Conservation (phyloP, 2,329 filamentous ascomycete species). For the Botrytis cinerea region DNA sequence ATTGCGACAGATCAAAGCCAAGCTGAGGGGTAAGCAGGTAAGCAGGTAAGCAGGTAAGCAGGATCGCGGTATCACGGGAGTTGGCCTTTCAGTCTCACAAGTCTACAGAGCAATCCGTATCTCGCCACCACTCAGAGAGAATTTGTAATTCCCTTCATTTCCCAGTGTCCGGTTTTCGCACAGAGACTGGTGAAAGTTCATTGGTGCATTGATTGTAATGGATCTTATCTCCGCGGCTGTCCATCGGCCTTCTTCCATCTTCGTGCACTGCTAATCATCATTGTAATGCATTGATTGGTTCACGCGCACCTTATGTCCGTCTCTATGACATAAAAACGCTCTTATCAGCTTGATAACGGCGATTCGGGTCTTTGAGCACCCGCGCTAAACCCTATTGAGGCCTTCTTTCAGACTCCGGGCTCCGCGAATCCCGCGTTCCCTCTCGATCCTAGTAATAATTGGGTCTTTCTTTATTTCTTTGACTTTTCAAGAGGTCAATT, state of each 20-base stretch:
- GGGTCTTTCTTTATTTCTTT: neutral
- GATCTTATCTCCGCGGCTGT: slow-evolving; percentile 6
- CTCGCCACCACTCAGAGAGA: neutral
- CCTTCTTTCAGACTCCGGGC: neutral
- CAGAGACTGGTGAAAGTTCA: neutral
- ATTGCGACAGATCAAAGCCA: neutral
- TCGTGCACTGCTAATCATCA: neutral
- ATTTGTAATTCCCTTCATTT: neutral
- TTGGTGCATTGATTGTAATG: neutral
- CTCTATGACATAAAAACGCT: neutral
- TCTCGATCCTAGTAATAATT: neutral
- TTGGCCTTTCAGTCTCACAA: neutral
- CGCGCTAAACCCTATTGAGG: neutral
- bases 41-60: neutral
- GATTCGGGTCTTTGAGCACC: neutral
- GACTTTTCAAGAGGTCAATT: neutral
- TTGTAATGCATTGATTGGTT: neutral
- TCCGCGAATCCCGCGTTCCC: slow-evolving; percentile 4
- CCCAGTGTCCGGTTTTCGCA: neutral
- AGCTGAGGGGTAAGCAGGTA: neutral
- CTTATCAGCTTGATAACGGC: neutral
- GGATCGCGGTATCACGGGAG: slow-evolving; percentile 14
- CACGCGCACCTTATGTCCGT: neutral
- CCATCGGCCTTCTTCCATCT: neutral
- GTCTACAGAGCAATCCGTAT: neutral